phyloP scores from a whole-genome alignment of 371 early-diverging fungal species.

The Circinella minor region DNA sequence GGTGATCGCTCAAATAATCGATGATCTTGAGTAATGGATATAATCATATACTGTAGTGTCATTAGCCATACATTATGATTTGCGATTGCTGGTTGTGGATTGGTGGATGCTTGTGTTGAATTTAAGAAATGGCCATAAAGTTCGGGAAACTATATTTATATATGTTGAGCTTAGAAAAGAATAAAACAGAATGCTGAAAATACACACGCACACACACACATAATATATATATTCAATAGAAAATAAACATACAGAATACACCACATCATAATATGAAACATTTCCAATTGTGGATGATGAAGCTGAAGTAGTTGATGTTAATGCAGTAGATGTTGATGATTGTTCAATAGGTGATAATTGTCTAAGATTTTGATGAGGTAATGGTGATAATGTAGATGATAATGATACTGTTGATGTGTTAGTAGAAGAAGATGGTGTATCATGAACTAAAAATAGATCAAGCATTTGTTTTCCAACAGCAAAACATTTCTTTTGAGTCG shows the following conservation, averaged over 20 bases:
- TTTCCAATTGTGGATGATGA: slow-evolving; percentile 21
- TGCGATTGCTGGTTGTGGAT: slow-evolving; percentile 40
- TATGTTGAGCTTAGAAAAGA: background rate
- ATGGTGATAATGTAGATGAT: background rate
- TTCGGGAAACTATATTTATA: slow-evolving; percentile 41
- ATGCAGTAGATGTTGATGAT: slow-evolving; percentile 10
- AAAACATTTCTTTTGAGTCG: slow-evolving; percentile 40
- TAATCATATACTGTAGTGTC: slow-evolving; percentile 44
- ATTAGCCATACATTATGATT: slow-evolving; percentile 50
- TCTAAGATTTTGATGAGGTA: background rate
- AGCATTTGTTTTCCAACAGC: slow-evolving; percentile 40
- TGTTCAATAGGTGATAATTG: background rate
- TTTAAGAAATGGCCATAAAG: slow-evolving; percentile 53
- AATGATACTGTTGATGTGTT: background rate
- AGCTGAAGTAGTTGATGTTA: slow-evolving; percentile 5
- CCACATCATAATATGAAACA: slow-evolving; percentile 48
- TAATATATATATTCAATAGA: background rate
- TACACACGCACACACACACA: no score
- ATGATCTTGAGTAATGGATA: slow-evolving; percentile 43
- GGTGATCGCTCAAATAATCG: slow-evolving; percentile 47
- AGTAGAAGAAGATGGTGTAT: background rate
- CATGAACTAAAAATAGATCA: slow-evolving; percentile 41
- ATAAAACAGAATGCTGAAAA: background rate
- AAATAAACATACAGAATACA: slow-evolving; percentile 41
- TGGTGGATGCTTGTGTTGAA: slow-evolving; percentile 22